Percentiles rank a stretch among this genome's conserved stretches.
Evolutionary conservation across 208 protist species (phyloP).

Genomic region (Acanthamoeba quina): DNA sequence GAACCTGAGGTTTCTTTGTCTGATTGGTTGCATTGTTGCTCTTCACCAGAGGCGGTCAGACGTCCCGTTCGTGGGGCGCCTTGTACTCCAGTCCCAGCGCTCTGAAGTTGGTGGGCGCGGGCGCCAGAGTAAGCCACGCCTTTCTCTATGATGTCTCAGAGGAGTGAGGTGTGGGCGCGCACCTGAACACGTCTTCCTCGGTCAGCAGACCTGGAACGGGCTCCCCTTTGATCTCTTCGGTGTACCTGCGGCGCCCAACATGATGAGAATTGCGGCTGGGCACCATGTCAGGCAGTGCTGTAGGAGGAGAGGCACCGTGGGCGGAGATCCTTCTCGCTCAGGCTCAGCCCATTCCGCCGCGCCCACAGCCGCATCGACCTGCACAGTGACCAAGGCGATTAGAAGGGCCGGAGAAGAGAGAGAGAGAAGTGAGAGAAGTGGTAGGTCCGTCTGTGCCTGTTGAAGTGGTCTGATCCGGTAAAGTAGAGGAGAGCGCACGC

Average conservation of each 20-base stretch:
- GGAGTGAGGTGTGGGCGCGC: background rate
- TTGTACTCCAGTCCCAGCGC: constrained; percentile 65
- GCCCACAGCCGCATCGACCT: constrained; percentile 69
- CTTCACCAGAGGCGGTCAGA: background rate
- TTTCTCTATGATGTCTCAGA: no score
- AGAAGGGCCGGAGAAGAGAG: background rate
- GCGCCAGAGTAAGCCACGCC: no score
- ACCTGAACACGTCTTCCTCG: constrained; percentile 65
- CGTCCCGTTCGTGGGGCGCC: constrained; percentile 57
- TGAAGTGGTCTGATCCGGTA: constrained; percentile 68
- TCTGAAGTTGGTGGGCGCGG: no score
- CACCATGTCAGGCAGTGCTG: background rate
- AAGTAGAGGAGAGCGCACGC: constrained; percentile 67
- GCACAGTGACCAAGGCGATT: background rate
- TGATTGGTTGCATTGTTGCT: no score
- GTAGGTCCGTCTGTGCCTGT: background rate
- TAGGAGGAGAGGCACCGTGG: background rate
- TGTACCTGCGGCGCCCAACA: background rate
- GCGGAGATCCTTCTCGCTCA: constrained; percentile 55
- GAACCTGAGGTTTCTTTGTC: no score
- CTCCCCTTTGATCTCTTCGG: constrained; percentile 65
- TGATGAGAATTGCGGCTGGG: background rate
- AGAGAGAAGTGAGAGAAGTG: background rate
- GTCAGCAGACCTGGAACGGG: constrained; percentile 33
- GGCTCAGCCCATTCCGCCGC: background rate